Evolutionary conservation across 441 rosid genomes (phyloP).

Genomic region (Cnidoscolus chayamansa): DNA sequence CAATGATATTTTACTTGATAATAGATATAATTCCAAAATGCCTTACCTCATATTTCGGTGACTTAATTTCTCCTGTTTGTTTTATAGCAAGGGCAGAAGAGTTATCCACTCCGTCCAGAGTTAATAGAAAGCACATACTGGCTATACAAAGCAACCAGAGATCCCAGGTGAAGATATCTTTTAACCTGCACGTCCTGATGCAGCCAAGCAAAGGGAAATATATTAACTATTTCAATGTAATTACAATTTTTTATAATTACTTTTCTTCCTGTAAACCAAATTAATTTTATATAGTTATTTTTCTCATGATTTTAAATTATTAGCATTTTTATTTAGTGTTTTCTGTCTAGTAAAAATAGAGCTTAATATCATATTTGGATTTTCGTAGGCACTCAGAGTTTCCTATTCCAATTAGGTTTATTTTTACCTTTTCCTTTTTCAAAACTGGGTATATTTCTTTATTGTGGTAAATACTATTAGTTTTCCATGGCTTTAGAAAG

Average conservation of each 20-base stretch:
- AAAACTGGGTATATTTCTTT: background rate
- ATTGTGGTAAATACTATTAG: background rate
- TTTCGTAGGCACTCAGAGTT: background rate
- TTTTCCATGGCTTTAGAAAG: background rate
- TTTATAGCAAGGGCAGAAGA: slow-evolving; percentile 83
- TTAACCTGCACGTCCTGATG: slow-evolving; percentile 7
- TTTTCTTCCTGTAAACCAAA: background rate
- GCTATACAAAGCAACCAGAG: slow-evolving; percentile 97
- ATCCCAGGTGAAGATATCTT: slow-evolving; percentile 59
- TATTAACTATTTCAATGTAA: background rate
- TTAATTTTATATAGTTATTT: background rate
- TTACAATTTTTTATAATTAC: background rate
- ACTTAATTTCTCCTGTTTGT: slow-evolving; percentile 15
- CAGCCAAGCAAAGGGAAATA: background rate
- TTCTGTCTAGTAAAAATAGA: background rate
- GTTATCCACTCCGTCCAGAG: slow-evolving; percentile 97
- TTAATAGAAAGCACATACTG: slow-evolving; percentile 95
- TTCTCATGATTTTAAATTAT: background rate
- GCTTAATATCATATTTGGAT: background rate
- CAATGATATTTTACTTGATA: slow-evolving; percentile 8
- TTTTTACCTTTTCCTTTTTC: background rate
- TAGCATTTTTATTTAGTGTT: background rate
- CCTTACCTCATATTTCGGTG: background rate
- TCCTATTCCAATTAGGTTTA: background rate
- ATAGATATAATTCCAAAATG: background rate